Conservation (phyloP, 805 yeast species). For the Candida krabiensis region DNA sequence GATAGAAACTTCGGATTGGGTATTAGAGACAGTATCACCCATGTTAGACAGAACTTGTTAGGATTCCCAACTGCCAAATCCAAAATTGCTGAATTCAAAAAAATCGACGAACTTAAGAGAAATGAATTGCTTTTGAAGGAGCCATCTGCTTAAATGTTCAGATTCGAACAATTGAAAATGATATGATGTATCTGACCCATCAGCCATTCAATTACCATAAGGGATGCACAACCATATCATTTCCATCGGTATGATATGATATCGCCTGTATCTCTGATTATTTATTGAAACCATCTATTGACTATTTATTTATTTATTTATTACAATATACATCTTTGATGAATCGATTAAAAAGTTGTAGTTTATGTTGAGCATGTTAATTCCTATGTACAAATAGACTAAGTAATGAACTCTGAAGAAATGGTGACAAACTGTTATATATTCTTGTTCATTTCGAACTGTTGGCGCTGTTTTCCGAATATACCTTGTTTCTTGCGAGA, state of each 20-base stretch:
- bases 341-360: neutral
- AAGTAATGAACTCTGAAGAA: no score
- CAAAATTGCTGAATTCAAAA: slow-evolving; percentile 31
- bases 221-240: no score
- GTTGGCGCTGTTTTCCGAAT: neutral
- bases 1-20: slow-evolving; percentile 35
- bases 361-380: no score
- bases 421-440: no score
- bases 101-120: slow-evolving; percentile 32
- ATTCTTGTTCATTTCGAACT: neutral
- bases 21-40: slow-evolving; percentile 28
- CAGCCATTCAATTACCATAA: no score
- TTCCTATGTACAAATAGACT: no score
- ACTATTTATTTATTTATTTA: no score
- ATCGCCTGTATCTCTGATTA: no score
- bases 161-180: no score
- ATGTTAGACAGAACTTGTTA: slow-evolving; percentile 28
- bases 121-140: slow-evolving; percentile 12
- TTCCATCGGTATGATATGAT: no score
- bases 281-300: neutral
- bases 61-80: slow-evolving; percentile 35
- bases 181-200: no score
- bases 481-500: slow-evolving; percentile 34
- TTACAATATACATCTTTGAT: neutral
- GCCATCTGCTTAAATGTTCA: no score